A percentile compares a stretch with the other conserved stretches of the same genome.
phyloP scores from a whole-genome alignment of 2,329 filamentous ascomycete species.

The Trichophyton equinum region DNA sequence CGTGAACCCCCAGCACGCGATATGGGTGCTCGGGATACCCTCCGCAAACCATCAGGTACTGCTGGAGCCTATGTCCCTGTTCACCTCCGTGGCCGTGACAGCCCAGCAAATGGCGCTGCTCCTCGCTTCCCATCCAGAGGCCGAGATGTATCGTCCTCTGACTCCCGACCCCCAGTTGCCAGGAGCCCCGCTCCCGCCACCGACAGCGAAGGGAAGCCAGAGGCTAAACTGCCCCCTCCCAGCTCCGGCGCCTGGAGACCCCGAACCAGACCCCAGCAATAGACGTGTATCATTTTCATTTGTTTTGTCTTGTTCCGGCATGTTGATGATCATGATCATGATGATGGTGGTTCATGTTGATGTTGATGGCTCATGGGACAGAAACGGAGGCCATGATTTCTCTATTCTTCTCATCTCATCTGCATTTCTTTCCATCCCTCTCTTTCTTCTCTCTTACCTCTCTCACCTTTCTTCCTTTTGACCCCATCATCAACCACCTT shows the following conservation, averaged over 20 bases:
- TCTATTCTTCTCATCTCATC: background rate
- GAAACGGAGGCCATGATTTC: background rate
- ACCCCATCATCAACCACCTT: background rate
- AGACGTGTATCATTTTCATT: constrained; percentile 5
- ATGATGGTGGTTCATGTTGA: no score
- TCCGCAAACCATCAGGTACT: background rate
- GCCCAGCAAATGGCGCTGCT: constrained; percentile 4
- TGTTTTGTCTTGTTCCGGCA: background rate
- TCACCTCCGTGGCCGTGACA: constrained; percentile 9
- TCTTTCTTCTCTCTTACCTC: background rate
- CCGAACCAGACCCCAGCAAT: constrained; percentile 6
- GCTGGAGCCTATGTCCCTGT: constrained; percentile 12
- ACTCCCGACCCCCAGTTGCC: constrained; percentile 8
- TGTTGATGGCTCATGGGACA: background rate
- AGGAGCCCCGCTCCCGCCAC: constrained; percentile 7
- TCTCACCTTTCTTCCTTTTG: background rate
- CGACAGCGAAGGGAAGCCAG: constrained; percentile 7
- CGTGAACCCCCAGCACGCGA: background rate
- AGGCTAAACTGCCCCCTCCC: constrained; percentile 6
- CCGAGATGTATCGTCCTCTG: background rate
- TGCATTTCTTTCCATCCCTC: background rate
- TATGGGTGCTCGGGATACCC: background rate
- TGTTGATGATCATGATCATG: constrained; percentile 2
- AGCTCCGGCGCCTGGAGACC: constrained; percentile 12
- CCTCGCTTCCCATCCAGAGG: background rate